These are phyloP conservation scores for Ilex paraguariensis DNA, from an alignment of 305 asterid species.

Conservation along the genomic window DNA sequence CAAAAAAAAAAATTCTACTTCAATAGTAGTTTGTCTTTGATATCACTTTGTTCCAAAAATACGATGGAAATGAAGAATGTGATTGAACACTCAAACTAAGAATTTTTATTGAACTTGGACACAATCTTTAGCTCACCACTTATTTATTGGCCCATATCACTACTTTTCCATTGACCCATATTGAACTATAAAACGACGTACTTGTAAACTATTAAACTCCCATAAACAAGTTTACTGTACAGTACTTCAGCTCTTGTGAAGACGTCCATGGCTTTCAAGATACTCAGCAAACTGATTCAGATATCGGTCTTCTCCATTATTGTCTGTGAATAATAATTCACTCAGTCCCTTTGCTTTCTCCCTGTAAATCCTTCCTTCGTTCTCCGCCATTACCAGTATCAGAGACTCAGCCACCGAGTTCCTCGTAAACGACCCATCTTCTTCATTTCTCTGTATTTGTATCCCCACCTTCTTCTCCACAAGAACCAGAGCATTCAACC, in stretches of 20 bases:
- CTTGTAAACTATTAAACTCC: too few relatives aligned
- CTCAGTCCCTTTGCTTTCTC: not conserved
- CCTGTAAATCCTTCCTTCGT: conserved; percentile 9
- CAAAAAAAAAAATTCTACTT: too few relatives aligned
- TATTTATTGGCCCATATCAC: not conserved
- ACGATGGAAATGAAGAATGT: too few relatives aligned
- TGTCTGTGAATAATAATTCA: not conserved
- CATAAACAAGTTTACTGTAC: not conserved
- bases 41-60: too few relatives aligned
- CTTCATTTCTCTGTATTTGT: conserved; percentile 36
- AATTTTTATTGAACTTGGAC: not conserved
- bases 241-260: not conserved
- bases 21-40: too few relatives aligned
- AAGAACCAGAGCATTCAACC: conserved; percentile 37
- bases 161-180: too few relatives aligned
- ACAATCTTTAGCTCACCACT: not conserved
- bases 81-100: not conserved
- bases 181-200: not conserved
- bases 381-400: conserved; percentile 31
- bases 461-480: conserved; percentile 33
- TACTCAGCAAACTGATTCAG: not conserved
- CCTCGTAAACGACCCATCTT: conserved; percentile 40
- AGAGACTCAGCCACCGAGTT: conserved; percentile 35
- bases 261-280: not conserved
- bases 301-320: not conserved